Evolutionary conservation across 1,284 basidiomycete species (phyloP).

Genomic region (Irpex lacteus): DNA sequence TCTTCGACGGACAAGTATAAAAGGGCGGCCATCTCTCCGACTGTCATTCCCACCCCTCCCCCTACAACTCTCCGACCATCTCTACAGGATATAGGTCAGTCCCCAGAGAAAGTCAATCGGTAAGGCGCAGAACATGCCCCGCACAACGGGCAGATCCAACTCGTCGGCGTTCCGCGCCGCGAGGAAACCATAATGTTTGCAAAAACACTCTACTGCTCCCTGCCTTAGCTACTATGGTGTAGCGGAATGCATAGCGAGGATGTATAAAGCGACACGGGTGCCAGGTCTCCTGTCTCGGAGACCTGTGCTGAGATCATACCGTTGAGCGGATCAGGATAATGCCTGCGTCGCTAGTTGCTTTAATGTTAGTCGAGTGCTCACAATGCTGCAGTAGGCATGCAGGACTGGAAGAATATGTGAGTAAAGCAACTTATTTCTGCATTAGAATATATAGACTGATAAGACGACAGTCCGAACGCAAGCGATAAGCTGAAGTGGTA

Average conservation of each 20-base stretch:
- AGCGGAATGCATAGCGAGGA: neutral
- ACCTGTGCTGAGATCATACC: neutral
- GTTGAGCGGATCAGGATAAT: neutral
- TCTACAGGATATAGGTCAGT: neutral
- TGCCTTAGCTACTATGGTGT: neutral
- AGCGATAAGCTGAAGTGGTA: neutral
- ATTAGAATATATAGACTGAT: neutral
- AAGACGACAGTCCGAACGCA: neutral
- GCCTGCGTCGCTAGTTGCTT: neutral
- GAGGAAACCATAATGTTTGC: neutral
- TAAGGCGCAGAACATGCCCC: neutral
- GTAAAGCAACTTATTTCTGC: neutral
- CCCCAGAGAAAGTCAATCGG: neutral
- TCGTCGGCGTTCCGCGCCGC: neutral
- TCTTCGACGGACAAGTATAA: no score
- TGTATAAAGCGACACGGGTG: neutral
- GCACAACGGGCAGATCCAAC: neutral
- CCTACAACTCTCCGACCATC: neutral
- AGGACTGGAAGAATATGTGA: neutral
- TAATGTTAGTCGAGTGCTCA: neutral
- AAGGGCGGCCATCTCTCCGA: no score
- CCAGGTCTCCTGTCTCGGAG: neutral
- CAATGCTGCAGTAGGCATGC: neutral
- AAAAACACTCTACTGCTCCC: neutral
- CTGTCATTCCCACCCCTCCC: neutral